phyloP scores from a whole-genome alignment of 179 eudicot genomes.

The Heliamphora pulchella region DNA sequence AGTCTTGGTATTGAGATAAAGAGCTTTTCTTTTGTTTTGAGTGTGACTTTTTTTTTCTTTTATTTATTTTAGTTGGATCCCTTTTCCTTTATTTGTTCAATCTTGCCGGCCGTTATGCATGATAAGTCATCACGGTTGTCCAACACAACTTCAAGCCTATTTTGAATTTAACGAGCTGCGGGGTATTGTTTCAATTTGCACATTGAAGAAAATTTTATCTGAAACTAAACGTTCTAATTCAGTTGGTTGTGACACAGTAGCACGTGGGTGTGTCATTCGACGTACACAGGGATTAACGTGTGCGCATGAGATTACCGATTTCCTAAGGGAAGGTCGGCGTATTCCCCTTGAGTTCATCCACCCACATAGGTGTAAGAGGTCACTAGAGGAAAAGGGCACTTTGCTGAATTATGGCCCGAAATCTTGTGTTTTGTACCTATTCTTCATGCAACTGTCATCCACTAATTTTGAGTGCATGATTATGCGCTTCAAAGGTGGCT shows the following conservation, averaged over 20 bases:
- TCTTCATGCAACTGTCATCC: too few relatives aligned
- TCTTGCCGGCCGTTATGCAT: too few relatives aligned
- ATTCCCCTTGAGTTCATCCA: not conserved
- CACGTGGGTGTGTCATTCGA: not conserved
- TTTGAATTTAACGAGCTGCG: not conserved
- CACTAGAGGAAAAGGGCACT: too few relatives aligned
- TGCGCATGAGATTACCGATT: not conserved
- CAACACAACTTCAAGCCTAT: not conserved
- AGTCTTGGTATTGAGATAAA: too few relatives aligned
- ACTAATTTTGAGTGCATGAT: too few relatives aligned
- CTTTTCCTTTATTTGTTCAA: too few relatives aligned
- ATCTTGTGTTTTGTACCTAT: too few relatives aligned
- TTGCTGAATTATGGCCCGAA: too few relatives aligned
- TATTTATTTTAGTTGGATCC: too few relatives aligned
- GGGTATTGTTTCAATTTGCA: not conserved
- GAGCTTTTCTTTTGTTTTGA: too few relatives aligned
- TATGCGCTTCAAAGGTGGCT: too few relatives aligned
- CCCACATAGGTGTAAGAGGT: not conserved
- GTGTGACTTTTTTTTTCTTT: too few relatives aligned
- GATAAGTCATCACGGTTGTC: not conserved
- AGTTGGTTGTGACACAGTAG: not conserved
- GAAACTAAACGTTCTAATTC: not conserved
- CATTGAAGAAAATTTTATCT: not conserved
- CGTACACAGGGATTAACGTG: not conserved
- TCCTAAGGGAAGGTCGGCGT: not conserved